These are phyloP conservation scores for Tarenaya hassleriana DNA, from an alignment of 345 rosid genomes.

Conservation along the genomic window DNA sequence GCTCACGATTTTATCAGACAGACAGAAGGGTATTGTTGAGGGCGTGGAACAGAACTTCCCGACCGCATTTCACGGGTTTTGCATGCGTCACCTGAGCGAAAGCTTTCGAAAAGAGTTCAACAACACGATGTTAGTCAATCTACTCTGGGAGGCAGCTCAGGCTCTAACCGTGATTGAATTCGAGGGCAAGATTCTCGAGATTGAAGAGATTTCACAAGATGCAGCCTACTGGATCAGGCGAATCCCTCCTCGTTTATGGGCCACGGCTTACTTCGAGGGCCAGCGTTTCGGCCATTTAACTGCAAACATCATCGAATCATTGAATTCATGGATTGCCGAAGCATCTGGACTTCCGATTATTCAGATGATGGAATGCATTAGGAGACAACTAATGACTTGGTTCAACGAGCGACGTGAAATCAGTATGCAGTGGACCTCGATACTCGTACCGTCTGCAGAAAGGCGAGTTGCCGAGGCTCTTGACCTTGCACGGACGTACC, in stretches of 20 bases:
- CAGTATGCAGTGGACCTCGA: slow-evolving; percentile 93
- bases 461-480: slow-evolving; percentile 81
- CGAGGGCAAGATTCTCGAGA: slow-evolving; percentile 81
- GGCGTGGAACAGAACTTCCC: slow-evolving; percentile 93
- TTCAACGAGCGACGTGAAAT: slow-evolving; percentile 90
- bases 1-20: slow-evolving; percentile 87
- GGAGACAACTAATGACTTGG: slow-evolving; percentile 99
- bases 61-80: slow-evolving; percentile 93
- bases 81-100: slow-evolving; percentile 93
- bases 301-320: slow-evolving; percentile 74
- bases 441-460: slow-evolving; percentile 92
- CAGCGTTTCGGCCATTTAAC: slow-evolving; percentile 86
- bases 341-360: slow-evolving; percentile 96
- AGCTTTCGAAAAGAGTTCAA: slow-evolving; percentile 93
- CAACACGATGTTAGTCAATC: slow-evolving; percentile 81
- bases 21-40: slow-evolving; percentile 82
- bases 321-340: slow-evolving; percentile 84
- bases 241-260: slow-evolving; percentile 94
- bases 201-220: slow-evolving; percentile 87
- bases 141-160: slow-evolving; percentile 94
- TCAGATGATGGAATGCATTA: slow-evolving; percentile 98
- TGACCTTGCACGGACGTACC: slow-evolving; percentile 74
- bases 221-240: slow-evolving; percentile 92
- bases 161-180: slow-evolving; percentile 84
- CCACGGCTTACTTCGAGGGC: slow-evolving; percentile 93